Evolutionary conservation across 2,329 filamentous ascomycete genomes (phyloP), one percentile per base, ranked within the genome.

Genomic region (Penicillium concentricum): DNA sequence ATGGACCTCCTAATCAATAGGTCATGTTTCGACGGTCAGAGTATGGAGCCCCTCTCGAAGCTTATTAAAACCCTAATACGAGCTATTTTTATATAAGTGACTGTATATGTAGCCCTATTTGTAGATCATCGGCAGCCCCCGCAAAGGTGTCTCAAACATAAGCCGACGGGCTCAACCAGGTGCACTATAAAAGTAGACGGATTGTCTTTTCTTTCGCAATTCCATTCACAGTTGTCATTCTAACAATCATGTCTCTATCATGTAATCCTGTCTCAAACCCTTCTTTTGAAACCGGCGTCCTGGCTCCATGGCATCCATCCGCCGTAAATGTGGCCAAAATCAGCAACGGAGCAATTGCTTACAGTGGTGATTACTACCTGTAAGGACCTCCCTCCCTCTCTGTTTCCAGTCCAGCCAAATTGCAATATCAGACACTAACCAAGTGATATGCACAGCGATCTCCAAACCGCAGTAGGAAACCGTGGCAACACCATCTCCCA

Each of bases 181-280:
- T 49, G 28, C n/a, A 9, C 5, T 38, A 39, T 24, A 41, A 50
- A 13, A 32, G 15, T 20, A 24, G 7, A 18, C 15, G 18, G 10
- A 9, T 20, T 16, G 15, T 22, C 15, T 24, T 35, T 32, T 20
- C 20, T 22, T 24, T 16, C 4, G 5, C 3, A 10, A 37, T 20
- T n/a, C 15, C 20, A n/a, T 24, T 22, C 35, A 8, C 30, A 32
- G n/a, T n/a, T 18, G 5, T 12, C 10, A 26, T 18, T 18, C 26
- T 28, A 30, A 7, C 2, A 28, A 49, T 15, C 20, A 66, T 64
- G 63, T 54, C 61, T 3, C 56, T 65, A 9, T 61, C 54, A 12
- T 62, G 62, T 54, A 67, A 67, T 42, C 51, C 61, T 20, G 48
- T 68, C 18, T 20, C 56, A 32, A 67, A 67, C 42, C 64, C 64